A percentile compares a stretch with the other conserved stretches of the same genome.
These are phyloP conservation scores for Nasturtium officinale DNA, from an alignment of 345 rosid species.

Conservation along the genomic window DNA sequence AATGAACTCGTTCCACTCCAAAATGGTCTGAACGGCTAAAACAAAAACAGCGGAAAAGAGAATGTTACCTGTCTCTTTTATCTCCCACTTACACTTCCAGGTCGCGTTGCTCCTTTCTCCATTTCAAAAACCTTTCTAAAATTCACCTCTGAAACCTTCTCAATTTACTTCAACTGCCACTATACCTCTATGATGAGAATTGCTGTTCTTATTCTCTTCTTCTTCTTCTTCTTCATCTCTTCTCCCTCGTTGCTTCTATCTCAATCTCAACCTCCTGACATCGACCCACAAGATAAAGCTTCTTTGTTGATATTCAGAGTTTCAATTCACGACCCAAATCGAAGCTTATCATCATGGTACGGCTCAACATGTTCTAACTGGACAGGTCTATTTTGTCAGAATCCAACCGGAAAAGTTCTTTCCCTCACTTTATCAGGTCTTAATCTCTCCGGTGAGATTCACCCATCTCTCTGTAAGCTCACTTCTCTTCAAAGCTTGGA, in stretches of 20 bases:
- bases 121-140: neutral
- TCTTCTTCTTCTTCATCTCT: slow-evolving; percentile 43
- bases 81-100: slow-evolving; percentile 20
- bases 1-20: neutral
- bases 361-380: slow-evolving; percentile 75
- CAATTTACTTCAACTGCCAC: slow-evolving; percentile 30
- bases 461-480: slow-evolving; percentile 62
- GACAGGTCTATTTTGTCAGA: slow-evolving; percentile 71
- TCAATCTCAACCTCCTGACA: slow-evolving; percentile 48
- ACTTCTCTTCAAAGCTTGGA: slow-evolving; percentile 54
- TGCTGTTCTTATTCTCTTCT: slow-evolving; percentile 11
- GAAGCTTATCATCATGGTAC: slow-evolving; percentile 60
- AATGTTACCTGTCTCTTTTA: slow-evolving; percentile 13
- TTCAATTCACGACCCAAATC: slow-evolving; percentile 58
- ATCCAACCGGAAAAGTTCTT: slow-evolving; percentile 58
- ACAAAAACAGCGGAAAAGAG: neutral
- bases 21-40: neutral
- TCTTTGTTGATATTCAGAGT: slow-evolving; percentile 60
- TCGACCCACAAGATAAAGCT: slow-evolving; percentile 62
- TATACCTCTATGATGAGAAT: neutral
- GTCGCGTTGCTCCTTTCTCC: slow-evolving; percentile 22
- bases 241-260: slow-evolving; percentile 33
- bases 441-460: slow-evolving; percentile 68
- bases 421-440: slow-evolving; percentile 57
- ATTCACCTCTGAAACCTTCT: slow-evolving; percentile 11